Percentiles rank a stretch among this genome's conserved stretches.
phyloP scores from a whole-genome alignment of 176 grass and related monocot genomes.

The Oryza glumipatula region DNA sequence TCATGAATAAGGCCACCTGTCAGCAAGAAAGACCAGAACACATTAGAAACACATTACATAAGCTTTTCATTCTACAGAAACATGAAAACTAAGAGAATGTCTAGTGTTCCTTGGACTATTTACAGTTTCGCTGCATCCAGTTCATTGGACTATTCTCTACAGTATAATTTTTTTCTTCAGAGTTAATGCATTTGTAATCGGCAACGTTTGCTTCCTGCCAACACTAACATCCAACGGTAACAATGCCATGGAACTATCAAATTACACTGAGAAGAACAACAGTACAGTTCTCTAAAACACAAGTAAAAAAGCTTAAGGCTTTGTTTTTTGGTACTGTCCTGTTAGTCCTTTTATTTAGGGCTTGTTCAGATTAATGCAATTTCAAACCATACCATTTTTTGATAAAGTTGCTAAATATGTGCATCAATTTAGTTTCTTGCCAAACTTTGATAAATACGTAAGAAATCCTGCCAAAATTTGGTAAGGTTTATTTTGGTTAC shows the following conservation, averaged over 20 bases:
- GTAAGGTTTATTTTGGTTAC: no score
- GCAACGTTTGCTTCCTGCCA: slow-evolving; percentile 2
- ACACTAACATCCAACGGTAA: background rate
- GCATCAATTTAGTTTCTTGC: no score
- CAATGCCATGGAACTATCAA: background rate
- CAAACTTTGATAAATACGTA: no score
- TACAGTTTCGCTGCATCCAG: background rate
- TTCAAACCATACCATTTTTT: no score
- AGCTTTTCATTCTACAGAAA: background rate
- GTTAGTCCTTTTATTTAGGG: background rate
- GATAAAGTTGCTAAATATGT: no score
- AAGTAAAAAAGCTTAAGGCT: no score
- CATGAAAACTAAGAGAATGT: background rate
- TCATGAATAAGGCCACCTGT: slow-evolving; percentile 12
- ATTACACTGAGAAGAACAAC: no score
- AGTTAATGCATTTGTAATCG: background rate
- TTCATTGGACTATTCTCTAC: background rate
- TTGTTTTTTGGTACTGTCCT: no score
- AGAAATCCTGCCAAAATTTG: no score
- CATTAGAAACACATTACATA: background rate
- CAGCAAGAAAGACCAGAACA: slow-evolving; percentile 5
- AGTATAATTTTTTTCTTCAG: background rate
- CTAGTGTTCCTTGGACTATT: background rate
- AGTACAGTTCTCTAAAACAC: no score
- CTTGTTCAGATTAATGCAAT: no score